Conservation (phyloP, 2,329 filamentous ascomycete species). For the Neonectria sp. region DNA sequence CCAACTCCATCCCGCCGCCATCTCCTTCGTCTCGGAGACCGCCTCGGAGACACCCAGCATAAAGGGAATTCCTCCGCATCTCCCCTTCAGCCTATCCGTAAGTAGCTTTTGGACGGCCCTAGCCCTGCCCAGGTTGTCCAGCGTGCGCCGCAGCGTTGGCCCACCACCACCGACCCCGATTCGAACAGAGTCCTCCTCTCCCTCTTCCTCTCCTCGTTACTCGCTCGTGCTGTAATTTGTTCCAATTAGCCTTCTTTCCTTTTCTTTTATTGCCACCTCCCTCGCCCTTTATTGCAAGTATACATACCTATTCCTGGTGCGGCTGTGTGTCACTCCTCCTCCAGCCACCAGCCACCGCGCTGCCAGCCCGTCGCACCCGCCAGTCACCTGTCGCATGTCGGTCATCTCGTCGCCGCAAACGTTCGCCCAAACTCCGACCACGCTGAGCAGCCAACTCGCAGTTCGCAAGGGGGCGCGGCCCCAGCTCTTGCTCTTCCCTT, state of each 20-base stretch:
- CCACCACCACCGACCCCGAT: neutral
- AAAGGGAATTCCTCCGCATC: conserved; percentile 43
- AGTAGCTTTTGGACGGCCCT: neutral
- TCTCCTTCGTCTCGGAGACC: conserved; percentile 21
- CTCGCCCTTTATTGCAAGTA: neutral
- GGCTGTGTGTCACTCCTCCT: conserved; percentile 1
- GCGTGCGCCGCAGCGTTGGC: neutral
- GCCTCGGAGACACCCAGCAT: conserved; percentile 40
- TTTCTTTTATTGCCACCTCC: neutral
- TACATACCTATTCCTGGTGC: neutral
- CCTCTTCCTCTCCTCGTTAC: neutral
- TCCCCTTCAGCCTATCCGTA: conserved; percentile 22
- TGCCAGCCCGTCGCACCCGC: conserved; percentile 6
- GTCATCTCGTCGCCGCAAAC: conserved; percentile 3
- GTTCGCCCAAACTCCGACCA: conserved; percentile 6
- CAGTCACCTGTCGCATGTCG: conserved; percentile 20
- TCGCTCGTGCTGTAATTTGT: conserved; percentile 7
- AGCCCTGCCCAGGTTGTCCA: neutral
- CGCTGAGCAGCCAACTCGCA: conserved; percentile 20
- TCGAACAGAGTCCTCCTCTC: neutral
- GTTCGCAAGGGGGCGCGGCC: conserved; percentile 15
- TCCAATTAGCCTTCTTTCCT: neutral
- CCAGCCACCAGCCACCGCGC: conserved; percentile 2
- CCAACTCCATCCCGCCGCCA: neutral
- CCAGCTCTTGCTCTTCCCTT: conserved; percentile 10